These are phyloP conservation scores for Penicillium expansum DNA, from an alignment of 2,329 filamentous ascomycete genomes.

Conservation along the genomic window DNA sequence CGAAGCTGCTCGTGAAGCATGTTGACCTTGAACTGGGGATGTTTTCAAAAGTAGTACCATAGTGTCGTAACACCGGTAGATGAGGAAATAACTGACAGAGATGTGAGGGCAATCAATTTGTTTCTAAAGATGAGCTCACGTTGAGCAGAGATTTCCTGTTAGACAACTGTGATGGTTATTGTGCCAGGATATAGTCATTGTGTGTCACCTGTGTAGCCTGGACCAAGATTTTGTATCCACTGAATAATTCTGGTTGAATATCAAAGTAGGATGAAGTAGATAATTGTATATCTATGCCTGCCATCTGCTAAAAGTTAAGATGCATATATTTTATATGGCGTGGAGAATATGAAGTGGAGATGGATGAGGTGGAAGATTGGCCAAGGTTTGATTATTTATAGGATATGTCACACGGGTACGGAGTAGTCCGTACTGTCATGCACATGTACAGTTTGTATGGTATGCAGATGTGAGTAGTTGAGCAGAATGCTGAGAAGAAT, in stretches of 20 bases:
- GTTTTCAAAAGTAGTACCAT: not conserved
- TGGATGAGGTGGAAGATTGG: conserved; percentile 14
- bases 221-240: not conserved
- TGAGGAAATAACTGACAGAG: not conserved
- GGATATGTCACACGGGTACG: not conserved
- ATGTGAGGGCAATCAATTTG: not conserved
- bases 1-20: not conserved
- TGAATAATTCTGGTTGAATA: not conserved
- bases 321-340: not conserved
- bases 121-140: not conserved
- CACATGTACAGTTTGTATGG: not conserved
- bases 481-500: not conserved
- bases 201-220: not conserved
- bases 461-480: not conserved
- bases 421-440: not conserved
- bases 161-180: not conserved
- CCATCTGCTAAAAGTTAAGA: not conserved
- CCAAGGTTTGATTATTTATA: conserved; percentile 3
- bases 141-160: not conserved
- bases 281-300: not conserved
- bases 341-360: conserved; percentile 17
- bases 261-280: not conserved
- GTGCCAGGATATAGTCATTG: not conserved
- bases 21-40: too few species aligned
- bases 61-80: not conserved